These are phyloP conservation scores for Tilletia indica DNA, from an alignment of 1,284 basidiomycete genomes.

Conservation along the genomic window DNA sequence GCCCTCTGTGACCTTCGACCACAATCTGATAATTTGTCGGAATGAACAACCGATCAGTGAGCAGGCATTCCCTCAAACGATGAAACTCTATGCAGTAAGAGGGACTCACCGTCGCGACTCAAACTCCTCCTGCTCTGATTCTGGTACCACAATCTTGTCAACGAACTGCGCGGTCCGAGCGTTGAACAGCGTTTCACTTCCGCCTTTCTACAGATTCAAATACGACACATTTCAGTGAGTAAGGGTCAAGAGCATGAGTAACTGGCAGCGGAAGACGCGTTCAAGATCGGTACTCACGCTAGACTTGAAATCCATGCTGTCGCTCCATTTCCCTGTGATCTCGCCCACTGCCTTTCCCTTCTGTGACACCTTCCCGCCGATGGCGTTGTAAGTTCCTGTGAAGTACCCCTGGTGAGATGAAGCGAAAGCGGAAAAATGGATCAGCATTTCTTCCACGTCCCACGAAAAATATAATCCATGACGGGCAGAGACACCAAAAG, in stretches of 20 bases:
- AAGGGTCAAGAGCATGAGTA: constrained; percentile 12
- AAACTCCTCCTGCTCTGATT: constrained; percentile 82
- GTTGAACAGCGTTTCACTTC: constrained; percentile 80
- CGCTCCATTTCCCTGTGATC: constrained; percentile 85
- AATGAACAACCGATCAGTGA: constrained; percentile 44
- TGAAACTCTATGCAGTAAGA: constrained; percentile 71
- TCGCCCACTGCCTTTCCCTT: constrained; percentile 75
- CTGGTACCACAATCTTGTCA: constrained; percentile 78
- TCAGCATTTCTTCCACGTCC: no score
- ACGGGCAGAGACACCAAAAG: no score
- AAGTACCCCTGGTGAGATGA: constrained; percentile 72
- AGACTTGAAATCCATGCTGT: constrained; percentile 81
- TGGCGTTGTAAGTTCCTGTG: constrained; percentile 90
- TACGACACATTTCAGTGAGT: background rate
- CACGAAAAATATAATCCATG: no score
- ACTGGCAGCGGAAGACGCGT: background rate
- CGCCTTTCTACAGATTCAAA: constrained; percentile 61
- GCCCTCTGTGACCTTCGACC: constrained; percentile 80
- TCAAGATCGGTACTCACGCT: constrained; percentile 57
- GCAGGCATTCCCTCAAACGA: constrained; percentile 69
- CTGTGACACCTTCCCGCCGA: constrained; percentile 76
- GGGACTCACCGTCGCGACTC: constrained; percentile 65
- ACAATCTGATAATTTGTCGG: constrained; percentile 60
- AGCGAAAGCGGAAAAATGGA: background rate
- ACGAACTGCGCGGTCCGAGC: constrained; percentile 70